These are phyloP conservation scores for Backusella psychrophila DNA, from an alignment of 192 early-diverging fungal genomes.

Conservation along the genomic window DNA sequence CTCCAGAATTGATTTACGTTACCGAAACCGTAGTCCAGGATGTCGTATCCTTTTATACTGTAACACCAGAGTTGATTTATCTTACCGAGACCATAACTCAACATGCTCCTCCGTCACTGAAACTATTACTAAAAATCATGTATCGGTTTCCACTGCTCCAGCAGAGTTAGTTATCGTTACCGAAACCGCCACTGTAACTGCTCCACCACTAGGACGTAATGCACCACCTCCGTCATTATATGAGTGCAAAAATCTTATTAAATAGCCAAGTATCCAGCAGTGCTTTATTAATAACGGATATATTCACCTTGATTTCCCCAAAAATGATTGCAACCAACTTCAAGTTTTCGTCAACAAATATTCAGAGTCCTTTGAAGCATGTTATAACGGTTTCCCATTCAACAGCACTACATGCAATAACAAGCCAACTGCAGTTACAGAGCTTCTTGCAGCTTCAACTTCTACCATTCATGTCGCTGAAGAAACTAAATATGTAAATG, in stretches of 20 bases:
- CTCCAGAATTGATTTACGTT: not conserved
- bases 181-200: no score
- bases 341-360: not conserved
- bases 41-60: no score
- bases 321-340: not conserved
- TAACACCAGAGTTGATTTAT: no score
- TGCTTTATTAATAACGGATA: not conserved
- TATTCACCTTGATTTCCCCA: not conserved
- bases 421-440: not conserved
- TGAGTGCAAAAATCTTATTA: not conserved
- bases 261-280: not conserved
- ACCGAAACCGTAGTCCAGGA: no score
- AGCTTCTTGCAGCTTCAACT: not conserved
- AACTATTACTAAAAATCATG: no score
- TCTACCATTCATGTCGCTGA: not conserved
- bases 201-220: no score
- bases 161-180: no score
- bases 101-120: no score
- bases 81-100: no score
- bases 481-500: not conserved
- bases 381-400: not conserved
- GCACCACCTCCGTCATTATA: no score
- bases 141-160: no score
- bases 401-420: not conserved
- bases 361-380: not conserved